Evolutionary conservation across 352 stramenopile species (phyloP).

Genomic region (Thalassiosira mediterranea): DNA sequence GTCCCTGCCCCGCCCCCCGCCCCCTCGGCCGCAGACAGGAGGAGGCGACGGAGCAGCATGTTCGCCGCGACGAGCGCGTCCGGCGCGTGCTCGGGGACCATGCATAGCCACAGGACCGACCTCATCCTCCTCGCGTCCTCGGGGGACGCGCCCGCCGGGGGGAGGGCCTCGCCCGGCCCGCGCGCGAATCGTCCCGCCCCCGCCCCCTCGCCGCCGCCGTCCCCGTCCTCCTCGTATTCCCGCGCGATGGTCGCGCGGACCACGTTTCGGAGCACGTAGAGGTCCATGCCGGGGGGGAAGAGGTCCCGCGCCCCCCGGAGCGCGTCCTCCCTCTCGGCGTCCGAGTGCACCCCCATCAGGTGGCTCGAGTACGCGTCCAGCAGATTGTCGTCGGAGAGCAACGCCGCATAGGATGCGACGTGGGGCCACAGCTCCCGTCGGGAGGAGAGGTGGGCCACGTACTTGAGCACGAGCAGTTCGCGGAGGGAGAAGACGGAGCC

Average conservation of each 20-base stretch:
- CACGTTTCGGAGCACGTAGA: slow-evolving; percentile 55
- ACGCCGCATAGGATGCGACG: slow-evolving; percentile 68
- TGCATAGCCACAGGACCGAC: slow-evolving; percentile 73
- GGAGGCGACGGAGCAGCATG: slow-evolving; percentile 67
- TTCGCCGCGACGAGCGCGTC: slow-evolving; percentile 80
- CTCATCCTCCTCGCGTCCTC: slow-evolving; percentile 62
- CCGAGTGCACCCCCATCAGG: slow-evolving; percentile 57
- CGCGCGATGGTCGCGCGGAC: slow-evolving; percentile 48
- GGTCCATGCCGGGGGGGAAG: slow-evolving; percentile 52
- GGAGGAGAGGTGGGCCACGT: slow-evolving; percentile 62
- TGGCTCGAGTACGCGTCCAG: slow-evolving; percentile 52
- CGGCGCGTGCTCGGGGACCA: slow-evolving; percentile 51
- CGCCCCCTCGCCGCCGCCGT: not conserved
- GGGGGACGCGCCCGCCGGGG: slow-evolving; percentile 30
- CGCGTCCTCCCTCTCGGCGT: slow-evolving; percentile 59
- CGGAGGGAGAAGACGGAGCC: slow-evolving; percentile 20
- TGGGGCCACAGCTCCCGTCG: slow-evolving; percentile 65
- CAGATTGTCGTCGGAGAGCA: slow-evolving; percentile 61
- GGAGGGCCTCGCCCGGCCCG: slow-evolving; percentile 33
- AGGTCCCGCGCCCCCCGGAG: slow-evolving; percentile 63
- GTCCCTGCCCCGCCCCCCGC: slow-evolving; percentile 5
- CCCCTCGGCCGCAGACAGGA: slow-evolving; percentile 26
- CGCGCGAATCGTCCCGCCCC: no score
- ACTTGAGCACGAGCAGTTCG: slow-evolving; percentile 62
- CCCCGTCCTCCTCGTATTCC: slow-evolving; percentile 25